These are phyloP conservation scores for Claviceps fusiformis DNA, from an alignment of 2,329 filamentous ascomycete genomes.

Conservation along the genomic window DNA sequence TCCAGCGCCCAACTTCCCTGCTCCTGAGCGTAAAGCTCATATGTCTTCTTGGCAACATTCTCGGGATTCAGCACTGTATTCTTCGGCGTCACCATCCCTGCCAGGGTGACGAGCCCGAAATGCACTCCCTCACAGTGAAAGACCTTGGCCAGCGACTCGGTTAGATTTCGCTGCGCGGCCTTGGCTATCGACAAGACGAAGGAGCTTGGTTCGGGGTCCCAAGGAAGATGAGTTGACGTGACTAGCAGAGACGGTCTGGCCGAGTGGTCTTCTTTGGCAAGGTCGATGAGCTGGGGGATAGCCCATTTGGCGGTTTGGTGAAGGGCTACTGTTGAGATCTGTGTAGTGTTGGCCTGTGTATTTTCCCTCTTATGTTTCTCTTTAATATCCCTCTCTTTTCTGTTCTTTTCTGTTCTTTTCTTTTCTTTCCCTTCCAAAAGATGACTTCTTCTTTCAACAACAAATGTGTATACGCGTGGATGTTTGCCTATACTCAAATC, in stretches of 20 bases:
- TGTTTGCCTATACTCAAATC: background rate
- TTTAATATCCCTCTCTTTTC: background rate
- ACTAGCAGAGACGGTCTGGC: conserved; percentile 33
- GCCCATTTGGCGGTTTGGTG: conserved; percentile 33
- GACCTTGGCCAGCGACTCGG: conserved; percentile 27
- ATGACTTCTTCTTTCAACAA: no score
- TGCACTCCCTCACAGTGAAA: conserved; percentile 28
- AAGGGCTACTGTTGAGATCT: conserved; percentile 33
- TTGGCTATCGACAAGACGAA: conserved; percentile 37
- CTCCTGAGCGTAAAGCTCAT: conserved; percentile 8
- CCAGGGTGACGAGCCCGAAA: conserved; percentile 31
- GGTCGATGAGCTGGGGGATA: conserved; percentile 26
- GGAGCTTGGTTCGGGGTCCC: conserved; percentile 30
- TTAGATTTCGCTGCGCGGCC: conserved; percentile 35
- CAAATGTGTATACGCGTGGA: no score
- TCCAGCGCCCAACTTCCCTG: conserved; percentile 1
- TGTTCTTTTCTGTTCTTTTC: background rate
- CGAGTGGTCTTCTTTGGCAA: conserved; percentile 15
- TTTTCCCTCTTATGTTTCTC: background rate
- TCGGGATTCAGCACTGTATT: conserved; percentile 7
- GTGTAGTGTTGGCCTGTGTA: background rate
- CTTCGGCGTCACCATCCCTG: conserved; percentile 17
- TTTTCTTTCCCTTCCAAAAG: background rate
- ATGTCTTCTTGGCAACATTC: conserved; percentile 9
- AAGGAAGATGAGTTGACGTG: conserved; percentile 33